Evolutionary conservation across 2,329 filamentous ascomycete species (phyloP), one percentile per base, ranked within the genome.

Genomic region (Gaeumannomyces tritici): DNA sequence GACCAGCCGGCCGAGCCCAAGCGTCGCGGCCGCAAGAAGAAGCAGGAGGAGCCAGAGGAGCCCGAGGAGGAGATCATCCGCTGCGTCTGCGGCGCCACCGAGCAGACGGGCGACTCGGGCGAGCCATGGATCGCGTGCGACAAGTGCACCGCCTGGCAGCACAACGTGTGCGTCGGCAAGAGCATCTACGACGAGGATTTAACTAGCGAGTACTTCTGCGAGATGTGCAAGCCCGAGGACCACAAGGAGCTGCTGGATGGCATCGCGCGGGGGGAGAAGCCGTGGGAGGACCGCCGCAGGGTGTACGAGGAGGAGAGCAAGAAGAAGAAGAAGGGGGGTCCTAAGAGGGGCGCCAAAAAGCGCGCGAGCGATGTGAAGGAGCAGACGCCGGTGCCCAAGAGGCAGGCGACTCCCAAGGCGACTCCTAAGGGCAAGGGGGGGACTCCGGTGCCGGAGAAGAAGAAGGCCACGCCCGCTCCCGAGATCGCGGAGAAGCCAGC

Each of bases 121-220:
- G 89, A 95, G 69, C 88, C 92, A 61, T 98, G 96, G 92, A 96
- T 99, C 70, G 91, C 90, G 65, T 99, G 95, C 78, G 95, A 99
- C 74, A 85, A 84, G 58, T 99, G 95, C 75, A 86, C 86, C 59
- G 93, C 89, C 55, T 99, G 95, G 95, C 95, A 99, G 76, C 95
- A 99, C 76, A 97, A 97, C 71, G 88, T 96, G 66, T 99, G 95
- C 73, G 91, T 99, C 80, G 91, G 91, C 61, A 85, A 97, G 72
- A 86, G 83, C 70, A 86, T 88, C 58, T 91, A 90, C 68, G 85
- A 88, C 35, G 89, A 93, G 64, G 86, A 93, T 70, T 82, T 91
- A 62, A 89, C 90, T 33, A 89, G 89, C 64, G 83, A 90, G 74
- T 99, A 99, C 77, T 96, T 89, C 75, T 99, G 95, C 76, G 95